These are phyloP conservation scores for Debaryomyces sp. DNA, from an alignment of 1,139 yeast species.

Conservation along the genomic window DNA sequence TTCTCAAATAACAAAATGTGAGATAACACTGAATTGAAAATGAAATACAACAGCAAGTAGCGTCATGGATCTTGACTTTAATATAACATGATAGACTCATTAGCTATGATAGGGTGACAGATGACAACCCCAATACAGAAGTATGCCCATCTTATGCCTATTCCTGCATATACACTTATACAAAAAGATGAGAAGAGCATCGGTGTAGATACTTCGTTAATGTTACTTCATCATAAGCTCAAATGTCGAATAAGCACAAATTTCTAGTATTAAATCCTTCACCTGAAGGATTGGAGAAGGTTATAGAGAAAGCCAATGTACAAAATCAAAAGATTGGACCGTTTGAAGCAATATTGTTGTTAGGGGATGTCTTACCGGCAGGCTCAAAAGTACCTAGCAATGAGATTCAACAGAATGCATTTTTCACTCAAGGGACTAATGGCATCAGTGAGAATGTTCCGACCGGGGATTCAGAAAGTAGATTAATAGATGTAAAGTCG, in stretches of 20 bases:
- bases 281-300: slow-evolving; percentile 38
- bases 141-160: too few species aligned
- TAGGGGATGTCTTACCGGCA: slow-evolving; percentile 48
- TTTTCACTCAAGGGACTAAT: slow-evolving; percentile 29
- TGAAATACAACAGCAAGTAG: neutral
- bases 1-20: too few species aligned
- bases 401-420: slow-evolving; percentile 29
- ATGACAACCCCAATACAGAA: too few species aligned
- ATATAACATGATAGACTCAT: neutral
- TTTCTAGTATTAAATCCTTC: slow-evolving; percentile 55
- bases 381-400: slow-evolving; percentile 20
- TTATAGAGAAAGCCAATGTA: slow-evolving; percentile 50
- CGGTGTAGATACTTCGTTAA: neutral
- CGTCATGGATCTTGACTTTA: neutral
- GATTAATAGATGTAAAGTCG: slow-evolving; percentile 19
- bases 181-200: slow-evolving; percentile 1
- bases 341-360: slow-evolving; percentile 55
- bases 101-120: neutral
- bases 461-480: slow-evolving; percentile 2
- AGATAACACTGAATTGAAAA: neutral
- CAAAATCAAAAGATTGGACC: slow-evolving; percentile 65
- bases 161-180: neutral
- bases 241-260: slow-evolving; percentile 23
- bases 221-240: neutral
- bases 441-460: slow-evolving; percentile 14